Conservation (phyloP, 2,329 filamentous ascomycete genomes). For the Chrysoporthe deuterocubensis region DNA sequence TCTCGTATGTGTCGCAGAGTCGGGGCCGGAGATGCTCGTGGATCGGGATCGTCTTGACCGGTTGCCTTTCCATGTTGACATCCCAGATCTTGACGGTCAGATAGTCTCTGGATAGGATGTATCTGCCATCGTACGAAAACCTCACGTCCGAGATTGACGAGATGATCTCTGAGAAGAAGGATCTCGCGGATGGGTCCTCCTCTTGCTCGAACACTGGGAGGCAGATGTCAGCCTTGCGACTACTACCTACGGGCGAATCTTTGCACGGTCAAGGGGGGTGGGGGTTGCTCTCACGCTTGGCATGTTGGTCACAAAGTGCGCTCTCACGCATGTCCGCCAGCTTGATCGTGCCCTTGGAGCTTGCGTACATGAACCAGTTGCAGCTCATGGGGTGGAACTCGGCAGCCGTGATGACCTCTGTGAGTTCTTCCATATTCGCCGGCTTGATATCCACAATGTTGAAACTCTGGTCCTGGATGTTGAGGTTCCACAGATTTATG, state of each 20-base stretch:
- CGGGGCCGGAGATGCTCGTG: constrained; percentile 94
- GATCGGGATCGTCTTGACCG: constrained; percentile 97
- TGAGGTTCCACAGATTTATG: constrained; percentile 98
- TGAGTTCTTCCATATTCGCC: constrained; percentile 99
- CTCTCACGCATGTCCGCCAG: constrained; percentile 98
- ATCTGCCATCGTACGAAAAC: constrained; percentile 94
- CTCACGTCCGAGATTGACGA: constrained; percentile 98
- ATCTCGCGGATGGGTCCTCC: constrained; percentile 93
- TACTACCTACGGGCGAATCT: neutral
- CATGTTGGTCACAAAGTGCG: constrained; percentile 92
- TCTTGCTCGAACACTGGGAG: constrained; percentile 93
- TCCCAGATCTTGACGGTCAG: constrained; percentile 99
- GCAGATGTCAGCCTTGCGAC: neutral
- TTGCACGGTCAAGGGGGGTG: constrained; percentile 19
- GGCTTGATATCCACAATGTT: constrained; percentile 99
- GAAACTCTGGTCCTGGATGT: constrained; percentile 99
- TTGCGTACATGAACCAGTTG: constrained; percentile 99
- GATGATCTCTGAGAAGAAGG: constrained; percentile 99
- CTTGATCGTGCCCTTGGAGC: constrained; percentile 98
- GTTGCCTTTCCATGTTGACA: constrained; percentile 97
- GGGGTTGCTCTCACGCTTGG: constrained; percentile 72
- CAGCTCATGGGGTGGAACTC: constrained; percentile 97
- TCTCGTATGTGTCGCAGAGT: constrained; percentile 97
- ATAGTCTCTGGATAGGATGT: constrained; percentile 97
- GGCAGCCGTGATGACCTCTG: constrained; percentile 96